Base-by-base conservation (phyloP, 306 rosid species). In the Albizia julibrissin region DNA sequence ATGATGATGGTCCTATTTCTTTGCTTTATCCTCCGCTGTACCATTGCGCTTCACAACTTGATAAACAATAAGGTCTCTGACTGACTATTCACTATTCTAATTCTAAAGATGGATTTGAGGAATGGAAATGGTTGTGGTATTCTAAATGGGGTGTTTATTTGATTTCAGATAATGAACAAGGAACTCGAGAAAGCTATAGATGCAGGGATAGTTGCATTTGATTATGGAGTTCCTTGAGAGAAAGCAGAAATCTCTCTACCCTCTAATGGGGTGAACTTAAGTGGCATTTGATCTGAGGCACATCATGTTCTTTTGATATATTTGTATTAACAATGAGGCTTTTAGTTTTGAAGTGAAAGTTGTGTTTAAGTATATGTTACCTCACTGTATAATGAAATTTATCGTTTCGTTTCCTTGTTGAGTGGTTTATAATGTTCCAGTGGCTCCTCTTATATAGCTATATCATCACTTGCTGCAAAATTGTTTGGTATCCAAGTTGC, bases 1-100 rank as follows among this genome's bases (percentile, higher is more conserved):
- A 89, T 91, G 94, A 87, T 89, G 91, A 72, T 87, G 87, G 91
- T 91, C 43, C 83, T 86, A 21, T 91, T 87, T 89, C 91, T 91
- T 27, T 84, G 91, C 43, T 89, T 90, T 75, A 89, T 91, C 72
- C 87, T 91, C 74, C 89, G 94, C 31, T 87, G 92, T 39, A 90
- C 89, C 72, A 86, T 91, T 24, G 94, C 94, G 14, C 94, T 89
- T 65, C 94, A 91, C 75, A 91, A 91, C 83, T 87, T 91, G 85
- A 91, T 91, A 81, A 91, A 87, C 58, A 91, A 91, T 78, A 91
- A 91, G 94, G 92, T 59, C 7, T 12, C 16, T 87, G 74, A 43
- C 37, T 47, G n/a, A 65, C 3, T 27, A 43, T 46, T 24, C 62
- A 43, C 47, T 43, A 43, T 43, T 13, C 16, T 13, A 37, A 37